Percentiles rank a stretch among this genome's conserved stretches.
phyloP scores from a whole-genome alignment of 1,284 basidiomycete genomes.

The Cronartium quercuum region DNA sequence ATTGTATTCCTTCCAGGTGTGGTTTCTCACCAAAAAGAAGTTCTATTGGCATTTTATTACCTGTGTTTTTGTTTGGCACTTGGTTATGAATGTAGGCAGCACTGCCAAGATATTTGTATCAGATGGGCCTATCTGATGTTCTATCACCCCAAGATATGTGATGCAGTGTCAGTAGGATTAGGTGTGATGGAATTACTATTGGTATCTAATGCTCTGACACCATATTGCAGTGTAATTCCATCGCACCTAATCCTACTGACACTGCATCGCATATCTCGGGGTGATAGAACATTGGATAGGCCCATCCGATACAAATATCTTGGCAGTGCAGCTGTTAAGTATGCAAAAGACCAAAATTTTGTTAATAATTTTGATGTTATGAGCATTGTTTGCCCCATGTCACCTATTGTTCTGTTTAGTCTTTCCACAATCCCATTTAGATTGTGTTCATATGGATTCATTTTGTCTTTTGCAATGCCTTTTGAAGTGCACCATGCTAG shows the following conservation, averaged over 20 bases:
- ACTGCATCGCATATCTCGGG: too few species aligned
- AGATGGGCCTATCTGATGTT: too few species aligned
- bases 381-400: background rate
- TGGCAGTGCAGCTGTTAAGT: background rate
- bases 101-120: too few species aligned
- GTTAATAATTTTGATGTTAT: background rate
- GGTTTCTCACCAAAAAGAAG: background rate
- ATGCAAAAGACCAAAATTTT: background rate
- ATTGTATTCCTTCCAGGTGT: background rate
- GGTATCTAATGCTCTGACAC: too few species aligned
- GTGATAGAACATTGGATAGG: too few species aligned
- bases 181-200: too few species aligned
- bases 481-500: background rate
- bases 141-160: too few species aligned
- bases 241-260: too few species aligned
- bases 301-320: too few species aligned
- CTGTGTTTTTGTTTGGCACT: constrained; percentile 1
- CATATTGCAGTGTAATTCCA: too few species aligned
- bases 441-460: background rate
- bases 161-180: too few species aligned
- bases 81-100: background rate
- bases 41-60: background rate
- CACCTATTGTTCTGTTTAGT: background rate
- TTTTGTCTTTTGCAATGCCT: background rate
- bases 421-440: background rate